Percentiles rank a stretch among this genome's conserved stretches.
phyloP scores from a whole-genome alignment of 2,329 filamentous ascomycete genomes.

The Pyrenochaeta sp. region DNA sequence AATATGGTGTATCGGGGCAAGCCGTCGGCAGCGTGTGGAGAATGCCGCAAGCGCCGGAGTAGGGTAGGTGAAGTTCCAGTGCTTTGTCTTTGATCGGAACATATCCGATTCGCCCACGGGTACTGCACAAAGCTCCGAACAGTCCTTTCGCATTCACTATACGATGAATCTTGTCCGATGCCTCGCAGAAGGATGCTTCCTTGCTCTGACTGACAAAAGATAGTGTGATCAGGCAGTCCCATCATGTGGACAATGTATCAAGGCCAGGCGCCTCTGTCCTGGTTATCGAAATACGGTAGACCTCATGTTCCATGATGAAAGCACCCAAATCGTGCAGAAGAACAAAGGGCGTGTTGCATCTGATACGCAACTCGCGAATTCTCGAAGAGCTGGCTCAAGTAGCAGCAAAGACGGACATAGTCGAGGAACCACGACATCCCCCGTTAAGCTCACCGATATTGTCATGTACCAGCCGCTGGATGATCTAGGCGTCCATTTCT shows the following conservation, averaged over 20 bases:
- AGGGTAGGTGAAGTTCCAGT: slow-evolving; percentile 22
- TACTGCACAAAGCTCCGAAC: not conserved
- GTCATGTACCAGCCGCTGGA: slow-evolving; percentile 32
- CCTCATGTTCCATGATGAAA: slow-evolving; percentile 41
- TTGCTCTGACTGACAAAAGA: slow-evolving; percentile 5
- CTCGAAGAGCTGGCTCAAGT: not conserved
- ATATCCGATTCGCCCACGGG: not conserved
- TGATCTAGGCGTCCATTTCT: slow-evolving; percentile 36
- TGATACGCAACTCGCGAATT: not conserved
- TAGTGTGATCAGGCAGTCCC: slow-evolving; percentile 38
- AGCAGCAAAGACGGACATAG: not conserved
- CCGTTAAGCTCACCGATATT: slow-evolving; percentile 24
- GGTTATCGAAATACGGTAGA: slow-evolving; percentile 37
- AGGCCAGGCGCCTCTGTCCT: slow-evolving; percentile 31
- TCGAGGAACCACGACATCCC: not conserved
- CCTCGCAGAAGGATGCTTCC: no score
- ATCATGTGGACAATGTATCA: slow-evolving; percentile 35
- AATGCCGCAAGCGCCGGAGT: slow-evolving; percentile 40
- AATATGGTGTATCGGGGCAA: slow-evolving; percentile 36
- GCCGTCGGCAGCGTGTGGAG: slow-evolving; percentile 33
- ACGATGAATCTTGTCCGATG: no score
- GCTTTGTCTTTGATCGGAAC: not conserved
- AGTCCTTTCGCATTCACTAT: slow-evolving; percentile 3
- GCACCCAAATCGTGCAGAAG: slow-evolving; percentile 25
- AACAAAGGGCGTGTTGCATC: slow-evolving; percentile 7